Evolutionary conservation across 179 eudicot species (phyloP).

Genomic region (Silene vulgaris): DNA sequence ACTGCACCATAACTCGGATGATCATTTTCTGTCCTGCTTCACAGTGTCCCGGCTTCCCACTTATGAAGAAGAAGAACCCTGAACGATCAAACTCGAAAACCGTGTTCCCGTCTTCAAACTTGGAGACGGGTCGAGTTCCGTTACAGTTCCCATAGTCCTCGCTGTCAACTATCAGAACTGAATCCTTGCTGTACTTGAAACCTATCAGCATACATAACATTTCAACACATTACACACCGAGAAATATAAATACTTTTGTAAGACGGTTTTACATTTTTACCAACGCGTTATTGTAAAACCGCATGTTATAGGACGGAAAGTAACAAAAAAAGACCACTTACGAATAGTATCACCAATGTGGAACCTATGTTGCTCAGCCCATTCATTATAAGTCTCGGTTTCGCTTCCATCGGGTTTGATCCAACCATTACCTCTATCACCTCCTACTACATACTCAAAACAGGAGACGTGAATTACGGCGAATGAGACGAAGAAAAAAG

Average conservation of each 20-base stretch:
- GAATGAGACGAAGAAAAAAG: constrained; percentile 24
- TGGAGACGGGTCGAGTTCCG: constrained; percentile 36
- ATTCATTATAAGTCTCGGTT: constrained; percentile 53
- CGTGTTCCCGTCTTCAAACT: constrained; percentile 53
- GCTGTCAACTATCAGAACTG: constrained; percentile 50
- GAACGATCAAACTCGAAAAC: constrained; percentile 41
- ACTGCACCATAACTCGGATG: constrained; percentile 55
- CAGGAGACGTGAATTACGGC: constrained; percentile 30
- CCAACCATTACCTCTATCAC: constrained; percentile 48
- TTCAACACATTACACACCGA: no score
- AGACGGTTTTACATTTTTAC: not conserved
- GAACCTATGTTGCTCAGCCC: constrained; percentile 64
- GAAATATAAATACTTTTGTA: not conserved
- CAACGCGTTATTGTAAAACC: not conserved
- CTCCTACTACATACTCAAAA: constrained; percentile 49
- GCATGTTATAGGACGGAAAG: no score
- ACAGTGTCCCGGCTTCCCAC: constrained; percentile 60
- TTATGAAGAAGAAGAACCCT: constrained; percentile 66
- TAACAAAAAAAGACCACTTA: constrained; percentile 26
- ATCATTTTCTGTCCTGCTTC: constrained; percentile 60
- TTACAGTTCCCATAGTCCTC: constrained; percentile 49
- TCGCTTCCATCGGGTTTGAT: constrained; percentile 39
- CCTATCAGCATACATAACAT: constrained; percentile 22
- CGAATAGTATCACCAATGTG: constrained; percentile 58
- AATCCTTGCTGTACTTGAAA: constrained; percentile 61